Conservation (phyloP, 2,329 filamentous ascomycete species). For the Ophioceras dolichostomum region DNA sequence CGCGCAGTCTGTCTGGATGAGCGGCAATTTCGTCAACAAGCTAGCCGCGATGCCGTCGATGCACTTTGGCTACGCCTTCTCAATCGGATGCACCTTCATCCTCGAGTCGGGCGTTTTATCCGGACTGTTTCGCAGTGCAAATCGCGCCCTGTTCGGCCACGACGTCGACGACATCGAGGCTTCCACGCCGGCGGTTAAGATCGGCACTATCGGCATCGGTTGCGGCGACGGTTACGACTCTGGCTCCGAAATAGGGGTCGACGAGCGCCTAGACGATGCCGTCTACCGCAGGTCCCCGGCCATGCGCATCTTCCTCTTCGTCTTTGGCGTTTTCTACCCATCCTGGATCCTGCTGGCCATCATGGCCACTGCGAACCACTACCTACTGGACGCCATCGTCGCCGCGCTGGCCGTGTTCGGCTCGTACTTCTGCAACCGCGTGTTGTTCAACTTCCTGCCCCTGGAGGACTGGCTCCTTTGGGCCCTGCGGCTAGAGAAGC, state of each 20-base stretch:
- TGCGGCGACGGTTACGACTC: no score
- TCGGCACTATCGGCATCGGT: no score
- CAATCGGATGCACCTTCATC: constrained; percentile 38
- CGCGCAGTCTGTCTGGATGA: constrained; percentile 40
- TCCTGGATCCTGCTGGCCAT: constrained; percentile 41
- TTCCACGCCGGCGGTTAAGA: background rate
- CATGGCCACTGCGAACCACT: constrained; percentile 49
- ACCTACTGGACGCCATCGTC: constrained; percentile 55
- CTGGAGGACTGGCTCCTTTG: constrained; percentile 55
- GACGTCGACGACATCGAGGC: constrained; percentile 3
- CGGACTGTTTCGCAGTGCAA: constrained; percentile 13
- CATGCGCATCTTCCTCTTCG: constrained; percentile 8
- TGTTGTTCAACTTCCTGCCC: constrained; percentile 45
- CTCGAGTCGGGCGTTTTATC: constrained; percentile 37
- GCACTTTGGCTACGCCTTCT: constrained; percentile 44
- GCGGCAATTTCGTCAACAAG: constrained; percentile 43
- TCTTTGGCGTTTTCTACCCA: constrained; percentile 37
- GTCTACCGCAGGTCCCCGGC: constrained; percentile 1
- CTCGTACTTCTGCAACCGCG: constrained; percentile 40
- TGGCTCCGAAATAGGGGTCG: constrained; percentile 1
- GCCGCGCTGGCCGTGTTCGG: constrained; percentile 47
- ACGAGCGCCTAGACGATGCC: constrained; percentile 1
- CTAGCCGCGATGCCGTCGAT: constrained; percentile 46
- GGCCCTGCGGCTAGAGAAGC: constrained; percentile 51
- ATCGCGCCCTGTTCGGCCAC: constrained; percentile 1